These are phyloP conservation scores for Cercospora sesami DNA, from an alignment of 2,329 filamentous ascomycete species.

Conservation along the genomic window DNA sequence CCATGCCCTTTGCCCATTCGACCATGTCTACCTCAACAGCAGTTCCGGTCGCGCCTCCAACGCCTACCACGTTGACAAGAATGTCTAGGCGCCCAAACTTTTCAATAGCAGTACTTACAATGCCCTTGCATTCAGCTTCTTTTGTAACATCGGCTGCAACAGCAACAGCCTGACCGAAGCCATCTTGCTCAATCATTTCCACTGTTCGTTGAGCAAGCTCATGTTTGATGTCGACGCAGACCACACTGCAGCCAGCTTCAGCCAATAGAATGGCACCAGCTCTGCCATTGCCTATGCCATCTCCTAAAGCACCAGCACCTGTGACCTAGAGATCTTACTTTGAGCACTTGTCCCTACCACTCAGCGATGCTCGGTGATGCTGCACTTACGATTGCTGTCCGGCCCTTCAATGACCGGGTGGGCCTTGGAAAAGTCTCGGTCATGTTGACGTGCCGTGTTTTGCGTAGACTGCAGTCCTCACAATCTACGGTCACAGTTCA, in stretches of 20 bases:
- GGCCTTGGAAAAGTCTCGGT: slow-evolving; percentile 37
- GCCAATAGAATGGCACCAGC: slow-evolving; percentile 61
- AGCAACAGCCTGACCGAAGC: slow-evolving; percentile 46
- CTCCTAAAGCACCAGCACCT: slow-evolving; percentile 57
- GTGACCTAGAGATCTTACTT: slow-evolving; percentile 45
- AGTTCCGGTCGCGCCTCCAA: slow-evolving; percentile 60
- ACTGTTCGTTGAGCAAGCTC: slow-evolving; percentile 56
- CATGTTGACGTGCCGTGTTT: slow-evolving; percentile 26
- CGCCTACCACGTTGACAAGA: slow-evolving; percentile 65
- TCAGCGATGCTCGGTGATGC: background rate
- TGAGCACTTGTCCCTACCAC: background rate
- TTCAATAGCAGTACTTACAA: slow-evolving; percentile 46
- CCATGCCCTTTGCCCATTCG: slow-evolving; percentile 57
- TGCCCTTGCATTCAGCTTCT: slow-evolving; percentile 52
- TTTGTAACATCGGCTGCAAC: slow-evolving; percentile 57
- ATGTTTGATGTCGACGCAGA: slow-evolving; percentile 59
- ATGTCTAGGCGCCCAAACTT: slow-evolving; percentile 61
- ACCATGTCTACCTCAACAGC: slow-evolving; percentile 62
- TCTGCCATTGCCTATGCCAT: slow-evolving; percentile 62
- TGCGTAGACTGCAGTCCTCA: background rate
- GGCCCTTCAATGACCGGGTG: slow-evolving; percentile 44
- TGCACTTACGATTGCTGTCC: slow-evolving; percentile 48
- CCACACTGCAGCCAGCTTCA: slow-evolving; percentile 57
- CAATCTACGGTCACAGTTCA: background rate
- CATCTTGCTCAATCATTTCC: slow-evolving; percentile 51